Conservation (phyloP, 169 alveolate species). For the Babesia bovis region DNA sequence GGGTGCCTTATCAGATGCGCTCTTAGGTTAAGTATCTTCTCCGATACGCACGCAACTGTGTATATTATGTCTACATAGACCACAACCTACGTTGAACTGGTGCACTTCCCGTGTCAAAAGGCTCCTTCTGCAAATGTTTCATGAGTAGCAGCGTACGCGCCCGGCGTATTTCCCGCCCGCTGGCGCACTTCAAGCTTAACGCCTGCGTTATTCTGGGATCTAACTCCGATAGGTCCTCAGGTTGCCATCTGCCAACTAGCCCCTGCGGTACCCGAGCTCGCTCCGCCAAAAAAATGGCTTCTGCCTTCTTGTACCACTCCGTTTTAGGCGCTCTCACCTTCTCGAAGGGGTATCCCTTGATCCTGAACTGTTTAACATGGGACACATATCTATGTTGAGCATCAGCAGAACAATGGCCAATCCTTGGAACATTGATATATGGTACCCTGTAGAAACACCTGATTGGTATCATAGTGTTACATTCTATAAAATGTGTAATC, state of each 20-base stretch:
- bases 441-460: too few species aligned
- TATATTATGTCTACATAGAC: background rate
- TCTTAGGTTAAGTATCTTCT: conserved; percentile 81
- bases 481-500: too few species aligned
- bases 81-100: conserved; percentile 73
- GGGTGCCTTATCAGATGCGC: conserved; percentile 79
- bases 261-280: conserved; percentile 80
- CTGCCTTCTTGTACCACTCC: conserved; percentile 85
- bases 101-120: conserved; percentile 79
- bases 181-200: conserved; percentile 74
- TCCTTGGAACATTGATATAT: conserved; percentile 3
- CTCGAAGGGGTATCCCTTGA: conserved; percentile 80
- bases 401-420: conserved; percentile 2
- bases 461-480: too few species aligned
- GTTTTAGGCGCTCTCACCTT: conserved; percentile 84
- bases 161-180: conserved; percentile 60
- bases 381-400: conserved; percentile 56
- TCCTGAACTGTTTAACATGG: conserved; percentile 78
- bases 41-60: conserved; percentile 81
- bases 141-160: conserved; percentile 68
- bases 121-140: conserved; percentile 77
- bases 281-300: conserved; percentile 82
- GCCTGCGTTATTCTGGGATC: conserved; percentile 67
- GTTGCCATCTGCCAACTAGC: conserved; percentile 78
- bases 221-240: conserved; percentile 72